Evolutionary conservation across 2,329 filamentous ascomycete genomes (phyloP), one percentile per base, ranked within the genome.

Genomic region (Aureobasidium sp.): DNA sequence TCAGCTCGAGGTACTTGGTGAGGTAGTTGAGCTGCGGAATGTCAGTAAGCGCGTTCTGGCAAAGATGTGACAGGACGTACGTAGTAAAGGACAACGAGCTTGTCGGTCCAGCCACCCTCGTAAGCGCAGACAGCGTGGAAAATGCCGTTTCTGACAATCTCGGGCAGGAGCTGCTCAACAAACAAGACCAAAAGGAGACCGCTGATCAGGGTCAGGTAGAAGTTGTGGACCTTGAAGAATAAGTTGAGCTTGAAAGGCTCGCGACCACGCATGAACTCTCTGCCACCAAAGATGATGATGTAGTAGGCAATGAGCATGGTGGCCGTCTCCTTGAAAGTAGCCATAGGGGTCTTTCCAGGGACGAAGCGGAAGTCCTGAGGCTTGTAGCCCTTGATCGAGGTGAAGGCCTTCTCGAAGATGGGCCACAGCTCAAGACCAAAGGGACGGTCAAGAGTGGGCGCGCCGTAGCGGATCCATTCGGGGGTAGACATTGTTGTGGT

Each of bases 191-290:
- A 77, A 58, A 99, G 83, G 57, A 85, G 81, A 64, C 79, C 88
- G 74, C 90, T 96, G 79, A 97, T 90, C 67, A 84, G 79, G 52
- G 93, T 97, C 72, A 99, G 81, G 79, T 92, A 86, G 71, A 97
- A 88, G 83, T 99, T 99, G 85, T 99, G 93, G 73, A 97, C 83
- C 79, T 96, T 89, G 82, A 97, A 97, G 63, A 94, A 80, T 17
- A 83, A 80, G 81, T 90, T 94, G 72, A 97, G 84, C 82, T 95
- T 90, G 79, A 94, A 88, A 24, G 93, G 82, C 73, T 87, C 82
- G 66, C 90, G 85, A 71, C 89, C 87, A 78, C 90, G 90, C 94
- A 99, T 97, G 70, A 91, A 74, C 77, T 95, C 90, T 67, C 93
- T 85, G 64, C 93, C 94, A 66, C 92, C 92, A 68, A 97, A 95